Evolutionary conservation across 352 stramenopile species (phyloP).

Genomic region (Phytophthora cryptogea): DNA sequence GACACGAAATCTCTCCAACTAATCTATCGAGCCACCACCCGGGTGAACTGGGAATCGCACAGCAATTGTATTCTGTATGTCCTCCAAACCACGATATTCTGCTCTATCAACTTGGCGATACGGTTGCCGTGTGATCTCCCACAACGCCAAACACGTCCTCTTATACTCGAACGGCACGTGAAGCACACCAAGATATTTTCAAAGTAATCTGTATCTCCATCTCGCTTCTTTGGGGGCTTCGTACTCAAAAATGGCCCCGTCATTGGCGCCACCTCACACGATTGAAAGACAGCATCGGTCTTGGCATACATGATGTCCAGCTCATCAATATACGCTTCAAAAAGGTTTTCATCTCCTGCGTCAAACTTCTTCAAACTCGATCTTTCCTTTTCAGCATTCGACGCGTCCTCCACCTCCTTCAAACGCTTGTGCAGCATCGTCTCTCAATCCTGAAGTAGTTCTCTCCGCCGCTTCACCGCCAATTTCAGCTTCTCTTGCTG

Average conservation of each 20-base stretch:
- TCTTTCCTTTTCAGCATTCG: neutral
- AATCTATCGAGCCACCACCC: no score
- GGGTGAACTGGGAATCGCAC: constrained; percentile 12
- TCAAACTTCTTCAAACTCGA: neutral
- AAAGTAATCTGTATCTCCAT: constrained; percentile 31
- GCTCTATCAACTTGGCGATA: constrained; percentile 29
- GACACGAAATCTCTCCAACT: no score
- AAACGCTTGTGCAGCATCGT: constrained; percentile 11
- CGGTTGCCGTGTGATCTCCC: constrained; percentile 19
- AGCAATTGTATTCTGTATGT: constrained; percentile 17
- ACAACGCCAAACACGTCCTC: constrained; percentile 15
- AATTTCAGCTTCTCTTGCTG: constrained; percentile 20
- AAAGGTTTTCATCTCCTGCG: constrained; percentile 18
- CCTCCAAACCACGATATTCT: constrained; percentile 16
- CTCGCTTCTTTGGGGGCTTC: constrained; percentile 14
- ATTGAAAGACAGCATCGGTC: constrained; percentile 25
- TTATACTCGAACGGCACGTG: constrained; percentile 18
- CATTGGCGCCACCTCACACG: constrained; percentile 7
- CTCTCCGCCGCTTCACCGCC: constrained; percentile 17
- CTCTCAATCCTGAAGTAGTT: constrained; percentile 23
- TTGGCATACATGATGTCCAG: constrained; percentile 33
- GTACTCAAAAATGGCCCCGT: constrained; percentile 17
- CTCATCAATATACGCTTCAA: constrained; percentile 34
- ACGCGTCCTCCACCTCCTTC: constrained; percentile 6
- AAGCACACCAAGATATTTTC: constrained; percentile 24